phyloP scores from a whole-genome alignment of 345 rosid genomes.

The Eucalyptus pauciflora region DNA sequence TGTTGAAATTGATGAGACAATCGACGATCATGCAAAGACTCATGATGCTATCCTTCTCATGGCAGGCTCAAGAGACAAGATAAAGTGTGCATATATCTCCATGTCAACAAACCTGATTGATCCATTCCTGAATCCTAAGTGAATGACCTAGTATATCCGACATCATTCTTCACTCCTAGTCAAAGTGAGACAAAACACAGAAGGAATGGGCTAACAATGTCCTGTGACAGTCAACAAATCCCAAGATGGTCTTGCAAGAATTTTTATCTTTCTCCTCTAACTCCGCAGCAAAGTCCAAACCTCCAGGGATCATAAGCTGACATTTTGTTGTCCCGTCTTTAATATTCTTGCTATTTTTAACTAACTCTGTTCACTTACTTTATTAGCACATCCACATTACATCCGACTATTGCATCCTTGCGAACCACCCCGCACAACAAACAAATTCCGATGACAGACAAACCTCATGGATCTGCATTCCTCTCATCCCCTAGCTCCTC shows the following conservation, averaged over 20 bases:
- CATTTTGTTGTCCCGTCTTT: not conserved
- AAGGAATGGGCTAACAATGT: not conserved
- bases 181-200: not conserved
- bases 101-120: not conserved
- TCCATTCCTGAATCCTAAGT: not conserved
- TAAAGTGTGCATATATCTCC: not conserved
- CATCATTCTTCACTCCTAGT: not conserved
- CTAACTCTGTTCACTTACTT: not conserved
- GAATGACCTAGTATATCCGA: not conserved
- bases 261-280: not conserved
- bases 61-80: not conserved
- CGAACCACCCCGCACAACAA: not conserved
- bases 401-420: not conserved
- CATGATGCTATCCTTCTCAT: not conserved
- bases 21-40: not conserved
- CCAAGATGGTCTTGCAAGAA: not conserved
- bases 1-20: not conserved
- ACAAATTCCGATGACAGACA: not conserved
- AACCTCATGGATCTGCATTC: not conserved
- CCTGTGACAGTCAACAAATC: not conserved
- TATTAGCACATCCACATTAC: not conserved
- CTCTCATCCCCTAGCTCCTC: not conserved
- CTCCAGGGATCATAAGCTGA: not conserved
- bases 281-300: not conserved
- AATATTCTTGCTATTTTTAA: not conserved